Evolutionary conservation across 2,329 filamentous ascomycete genomes (phyloP).

Genomic region (Penicillium sp.): DNA sequence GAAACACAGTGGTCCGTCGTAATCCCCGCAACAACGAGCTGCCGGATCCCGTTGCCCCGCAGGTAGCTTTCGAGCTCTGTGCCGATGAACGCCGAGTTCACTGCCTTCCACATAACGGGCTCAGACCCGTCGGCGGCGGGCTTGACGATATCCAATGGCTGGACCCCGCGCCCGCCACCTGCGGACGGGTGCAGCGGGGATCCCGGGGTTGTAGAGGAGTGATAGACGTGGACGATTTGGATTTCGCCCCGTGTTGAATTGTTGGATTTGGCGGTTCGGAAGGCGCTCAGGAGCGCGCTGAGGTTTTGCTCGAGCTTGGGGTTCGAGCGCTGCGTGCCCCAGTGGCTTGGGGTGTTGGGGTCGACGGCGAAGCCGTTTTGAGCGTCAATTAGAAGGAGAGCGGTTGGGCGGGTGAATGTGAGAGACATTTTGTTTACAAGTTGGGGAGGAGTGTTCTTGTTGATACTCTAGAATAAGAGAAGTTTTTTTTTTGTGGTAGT

Average conservation of each 20-base stretch:
- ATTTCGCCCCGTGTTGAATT: constrained; percentile 13
- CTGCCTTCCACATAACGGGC: constrained; percentile 48
- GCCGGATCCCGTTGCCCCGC: constrained; percentile 37
- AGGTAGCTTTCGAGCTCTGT: constrained; percentile 49
- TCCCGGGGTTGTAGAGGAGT: constrained; percentile 43
- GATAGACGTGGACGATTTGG: constrained; percentile 53
- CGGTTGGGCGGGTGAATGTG: constrained; percentile 36
- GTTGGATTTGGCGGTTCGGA: constrained; percentile 32
- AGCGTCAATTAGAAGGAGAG: constrained; percentile 55
- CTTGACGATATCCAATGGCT: constrained; percentile 37
- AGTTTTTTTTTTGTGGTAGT: not conserved
- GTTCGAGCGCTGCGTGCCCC: constrained; percentile 51
- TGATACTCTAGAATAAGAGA: not conserved
- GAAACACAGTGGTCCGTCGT: constrained; percentile 58
- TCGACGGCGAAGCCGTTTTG: constrained; percentile 46
- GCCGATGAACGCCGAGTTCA: constrained; percentile 55
- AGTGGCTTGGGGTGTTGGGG: constrained; percentile 38
- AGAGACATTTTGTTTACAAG: constrained; percentile 18
- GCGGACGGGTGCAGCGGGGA: constrained; percentile 44
- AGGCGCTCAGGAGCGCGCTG: constrained; percentile 41
- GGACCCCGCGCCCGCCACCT: constrained; percentile 30
- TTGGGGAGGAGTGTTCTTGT: not conserved
- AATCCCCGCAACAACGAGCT: constrained; percentile 50
- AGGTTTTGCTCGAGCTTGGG: constrained; percentile 52
- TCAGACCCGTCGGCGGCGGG: constrained; percentile 41